Conservation (phyloP, 2,329 filamentous ascomycete genomes). For the Penicillium sp. region DNA sequence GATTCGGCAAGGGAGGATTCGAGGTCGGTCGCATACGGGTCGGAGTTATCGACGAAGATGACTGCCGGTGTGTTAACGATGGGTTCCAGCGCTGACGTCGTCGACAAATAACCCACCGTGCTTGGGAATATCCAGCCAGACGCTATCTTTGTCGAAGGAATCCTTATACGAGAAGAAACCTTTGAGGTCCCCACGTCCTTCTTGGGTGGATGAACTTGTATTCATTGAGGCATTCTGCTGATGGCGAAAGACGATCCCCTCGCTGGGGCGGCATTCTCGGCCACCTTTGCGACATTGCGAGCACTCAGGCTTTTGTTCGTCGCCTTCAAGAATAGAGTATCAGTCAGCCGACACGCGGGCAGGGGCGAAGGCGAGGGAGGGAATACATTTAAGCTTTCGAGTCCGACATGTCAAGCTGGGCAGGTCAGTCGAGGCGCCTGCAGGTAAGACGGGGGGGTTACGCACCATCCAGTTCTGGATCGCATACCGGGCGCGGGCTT, state of each 20-base stretch:
- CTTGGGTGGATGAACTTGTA: slow-evolving; percentile 45
- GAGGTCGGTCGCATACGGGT: slow-evolving; percentile 62
- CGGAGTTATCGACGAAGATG: slow-evolving; percentile 65
- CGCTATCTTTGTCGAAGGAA: slow-evolving; percentile 63
- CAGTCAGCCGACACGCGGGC: background rate
- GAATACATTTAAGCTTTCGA: slow-evolving; percentile 64
- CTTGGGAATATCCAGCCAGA: slow-evolving; percentile 67
- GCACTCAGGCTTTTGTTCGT: slow-evolving; percentile 65
- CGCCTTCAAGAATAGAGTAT: slow-evolving; percentile 35
- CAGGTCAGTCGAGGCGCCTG: background rate
- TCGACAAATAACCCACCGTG: slow-evolving; percentile 48
- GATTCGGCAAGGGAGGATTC: slow-evolving; percentile 40
- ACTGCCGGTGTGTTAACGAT: too few species aligned
- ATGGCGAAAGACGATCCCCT: slow-evolving; percentile 68
- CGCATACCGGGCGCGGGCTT: slow-evolving; percentile 44
- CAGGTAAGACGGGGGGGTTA: slow-evolving; percentile 10
- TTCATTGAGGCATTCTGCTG: slow-evolving; percentile 74
- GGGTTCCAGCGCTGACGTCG: background rate
- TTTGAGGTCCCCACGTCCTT: slow-evolving; percentile 53
- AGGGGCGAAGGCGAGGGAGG: slow-evolving; percentile 8
- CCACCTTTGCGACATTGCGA: slow-evolving; percentile 65
- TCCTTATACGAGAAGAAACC: slow-evolving; percentile 70
- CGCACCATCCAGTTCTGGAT: slow-evolving; percentile 50
- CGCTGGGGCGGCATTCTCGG: slow-evolving; percentile 64
- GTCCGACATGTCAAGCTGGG: slow-evolving; percentile 60